Base-by-base conservation (phyloP, 306 rosid species). In the Amphicarpaea edgeworthii region DNA sequence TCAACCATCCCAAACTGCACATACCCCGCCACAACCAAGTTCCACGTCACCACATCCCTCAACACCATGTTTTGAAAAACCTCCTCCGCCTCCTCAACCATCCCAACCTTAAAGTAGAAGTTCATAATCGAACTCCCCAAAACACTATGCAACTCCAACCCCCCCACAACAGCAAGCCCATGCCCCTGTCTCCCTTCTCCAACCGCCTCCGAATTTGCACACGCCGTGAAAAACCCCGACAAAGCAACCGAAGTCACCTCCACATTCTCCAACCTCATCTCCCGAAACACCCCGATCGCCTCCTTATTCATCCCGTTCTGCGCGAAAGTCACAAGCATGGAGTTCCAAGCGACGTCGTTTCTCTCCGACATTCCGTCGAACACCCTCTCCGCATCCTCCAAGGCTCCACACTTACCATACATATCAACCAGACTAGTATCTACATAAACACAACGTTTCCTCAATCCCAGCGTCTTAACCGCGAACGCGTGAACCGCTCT, bases 1-100 rank as follows among this genome's bases (percentile, higher is more conserved):
- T 81, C 97, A 76, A 86, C 55, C 70, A 63, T 72, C 54, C 96
- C 93, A 72, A 16, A 74, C 16, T 83, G 87, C 43, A 82, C 87
- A 57, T 88, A 91, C 50, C 93, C 88, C 19, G 94, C 88, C 70
- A 90, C 78, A 72, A 90, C 82, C 86, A 88, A 79, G 84, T 94
- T 93, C 97, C 97, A 91, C 8, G 92, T 86, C 72, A 89, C 97
- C 73, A 40, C 87, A 81, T 93, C 97, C 82, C 81, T 93, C 81
- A 58, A 57, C 58, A 53, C 23, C 73, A 89, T 85, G 75, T 16
- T 71, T 77, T 79, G 32, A 63, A 91, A 93, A 58, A 86, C 87
- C 32, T 79, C 69, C 77, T 87, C 90, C 38, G 88, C 93, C 69
- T 88, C 88, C 77, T 91, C 88, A 58, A 88, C 54, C 83, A 90